Evolutionary conservation across 163 green algal species (phyloP).

Genomic region (Scenedesmus sp.): DNA sequence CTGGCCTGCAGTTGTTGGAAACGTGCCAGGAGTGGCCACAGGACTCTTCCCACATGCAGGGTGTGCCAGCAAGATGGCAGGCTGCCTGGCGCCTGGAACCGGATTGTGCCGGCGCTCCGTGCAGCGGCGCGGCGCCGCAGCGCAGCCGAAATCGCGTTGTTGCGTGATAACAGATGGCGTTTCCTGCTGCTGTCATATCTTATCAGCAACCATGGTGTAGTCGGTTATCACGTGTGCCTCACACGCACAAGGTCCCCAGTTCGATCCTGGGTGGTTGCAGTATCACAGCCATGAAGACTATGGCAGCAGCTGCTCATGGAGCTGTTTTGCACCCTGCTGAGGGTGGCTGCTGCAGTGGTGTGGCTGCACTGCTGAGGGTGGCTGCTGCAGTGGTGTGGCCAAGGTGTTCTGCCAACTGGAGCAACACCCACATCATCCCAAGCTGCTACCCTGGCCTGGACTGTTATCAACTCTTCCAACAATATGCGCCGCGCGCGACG

Average conservation of each 20-base stretch:
- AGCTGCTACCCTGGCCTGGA: too few relatives aligned
- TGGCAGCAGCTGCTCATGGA: not conserved
- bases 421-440: too few relatives aligned
- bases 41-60: too few relatives aligned
- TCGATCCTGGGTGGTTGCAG: constrained; percentile 71
- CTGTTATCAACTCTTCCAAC: too few relatives aligned
- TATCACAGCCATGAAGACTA: not conserved
- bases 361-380: not conserved
- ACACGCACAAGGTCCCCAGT: constrained; percentile 86
- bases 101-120: too few relatives aligned
- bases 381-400: not conserved
- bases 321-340: not conserved
- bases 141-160: not conserved
- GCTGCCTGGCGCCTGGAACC: too few relatives aligned
- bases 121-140: not conserved
- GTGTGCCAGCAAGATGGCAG: too few relatives aligned
- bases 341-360: not conserved
- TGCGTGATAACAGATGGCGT: not conserved
- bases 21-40: too few relatives aligned
- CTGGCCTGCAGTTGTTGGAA: too few relatives aligned
- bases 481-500: too few relatives aligned
- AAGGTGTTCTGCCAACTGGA: not conserved
- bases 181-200: not conserved
- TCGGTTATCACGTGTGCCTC: constrained; percentile 87
- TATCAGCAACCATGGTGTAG: constrained; percentile 73